These are phyloP conservation scores for Ophiostoma sp. DNA, from an alignment of 2,329 filamentous ascomycete genomes.

Conservation along the genomic window DNA sequence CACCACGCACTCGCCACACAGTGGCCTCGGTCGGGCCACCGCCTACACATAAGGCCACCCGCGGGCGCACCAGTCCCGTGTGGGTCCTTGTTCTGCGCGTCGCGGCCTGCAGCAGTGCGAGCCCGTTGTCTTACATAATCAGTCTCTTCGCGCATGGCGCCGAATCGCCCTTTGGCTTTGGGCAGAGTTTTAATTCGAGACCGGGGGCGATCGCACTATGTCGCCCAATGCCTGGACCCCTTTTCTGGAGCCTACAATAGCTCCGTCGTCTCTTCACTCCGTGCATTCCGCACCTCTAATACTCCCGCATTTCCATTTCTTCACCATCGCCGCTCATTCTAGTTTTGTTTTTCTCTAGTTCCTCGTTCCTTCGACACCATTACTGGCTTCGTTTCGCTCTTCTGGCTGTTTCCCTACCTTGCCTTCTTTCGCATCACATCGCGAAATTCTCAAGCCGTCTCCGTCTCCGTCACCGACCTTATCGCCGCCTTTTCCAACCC, in stretches of 20 bases:
- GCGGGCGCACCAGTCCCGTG: not conserved
- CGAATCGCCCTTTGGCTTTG: not conserved
- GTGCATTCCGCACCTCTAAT: constrained; percentile 4
- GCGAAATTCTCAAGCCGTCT: not conserved
- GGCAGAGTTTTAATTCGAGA: not conserved
- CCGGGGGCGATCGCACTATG: constrained; percentile 8
- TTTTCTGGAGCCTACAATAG: constrained; percentile 11
- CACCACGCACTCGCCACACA: too few relatives aligned
- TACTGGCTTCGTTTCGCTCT: not conserved
- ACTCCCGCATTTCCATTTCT: not conserved
- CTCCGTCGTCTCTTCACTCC: constrained; percentile 2
- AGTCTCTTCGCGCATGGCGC: constrained; percentile 7
- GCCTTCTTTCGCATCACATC: not conserved
- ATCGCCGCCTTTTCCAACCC: not conserved
- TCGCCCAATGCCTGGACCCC: constrained; percentile 11
- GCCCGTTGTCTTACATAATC: not conserved
- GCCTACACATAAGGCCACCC: not conserved
- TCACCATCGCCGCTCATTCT: not conserved
- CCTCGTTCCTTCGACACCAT: not conserved
- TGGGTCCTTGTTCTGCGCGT: not conserved
- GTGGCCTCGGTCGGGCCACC: not conserved
- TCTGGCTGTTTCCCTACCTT: not conserved
- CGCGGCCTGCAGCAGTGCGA: constrained; percentile 7
- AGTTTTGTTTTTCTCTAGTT: not conserved
- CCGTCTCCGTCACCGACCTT: not conserved